Conservation (phyloP, 148 eudicot species). For the Rhododendron kiyosumense region DNA sequence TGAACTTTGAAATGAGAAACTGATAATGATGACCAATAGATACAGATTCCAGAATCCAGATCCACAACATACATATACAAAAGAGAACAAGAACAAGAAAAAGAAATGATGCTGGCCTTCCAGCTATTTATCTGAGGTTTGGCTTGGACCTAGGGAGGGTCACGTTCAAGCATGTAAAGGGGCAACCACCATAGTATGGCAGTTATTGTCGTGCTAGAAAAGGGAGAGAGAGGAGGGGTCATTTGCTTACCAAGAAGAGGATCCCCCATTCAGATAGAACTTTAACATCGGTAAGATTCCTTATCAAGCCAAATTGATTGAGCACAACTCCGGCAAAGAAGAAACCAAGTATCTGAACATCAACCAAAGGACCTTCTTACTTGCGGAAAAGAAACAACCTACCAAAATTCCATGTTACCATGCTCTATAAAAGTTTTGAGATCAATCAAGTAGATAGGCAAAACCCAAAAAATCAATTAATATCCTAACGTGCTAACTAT, state of each 20-base stretch:
- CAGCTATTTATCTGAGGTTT: background rate
- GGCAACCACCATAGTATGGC: background rate
- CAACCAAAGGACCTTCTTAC: background rate
- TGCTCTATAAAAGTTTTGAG: background rate
- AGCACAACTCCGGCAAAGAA: constrained; percentile 93
- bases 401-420: background rate
- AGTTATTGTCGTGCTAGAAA: background rate
- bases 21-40: background rate
- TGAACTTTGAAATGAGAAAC: background rate
- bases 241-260: constrained; percentile 78
- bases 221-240: background rate
- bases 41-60: too few relatives aligned
- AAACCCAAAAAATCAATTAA: background rate
- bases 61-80: background rate
- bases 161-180: background rate
- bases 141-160: background rate
- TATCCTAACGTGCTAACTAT: background rate
- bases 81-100: background rate
- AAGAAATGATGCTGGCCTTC: background rate
- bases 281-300: constrained; percentile 91
- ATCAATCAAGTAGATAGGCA: background rate
- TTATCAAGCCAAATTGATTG: constrained; percentile 87
- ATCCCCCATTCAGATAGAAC: constrained; percentile 98
- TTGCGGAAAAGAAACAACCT: background rate
- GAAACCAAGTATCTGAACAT: constrained; percentile 87